Conservation (phyloP, 2,329 filamentous ascomycete species). For the Zalaria sp. region DNA sequence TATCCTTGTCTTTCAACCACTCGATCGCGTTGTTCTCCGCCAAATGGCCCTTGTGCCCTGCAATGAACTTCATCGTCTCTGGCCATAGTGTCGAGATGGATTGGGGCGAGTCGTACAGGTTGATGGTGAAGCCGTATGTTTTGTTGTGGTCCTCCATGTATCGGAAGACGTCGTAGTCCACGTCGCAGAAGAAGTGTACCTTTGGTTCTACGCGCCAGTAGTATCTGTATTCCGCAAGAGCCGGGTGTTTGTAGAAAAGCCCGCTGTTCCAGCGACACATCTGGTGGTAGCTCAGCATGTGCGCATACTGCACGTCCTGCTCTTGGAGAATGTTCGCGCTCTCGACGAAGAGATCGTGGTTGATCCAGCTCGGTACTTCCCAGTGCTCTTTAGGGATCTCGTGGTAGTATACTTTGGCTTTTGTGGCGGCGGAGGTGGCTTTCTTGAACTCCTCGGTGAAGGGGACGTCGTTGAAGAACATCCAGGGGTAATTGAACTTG, state of each 20-base stretch:
- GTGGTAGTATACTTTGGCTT: conserved; percentile 78
- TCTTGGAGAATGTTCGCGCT: conserved; percentile 72
- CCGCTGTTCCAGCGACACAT: conserved; percentile 99
- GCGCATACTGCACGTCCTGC: conserved; percentile 79
- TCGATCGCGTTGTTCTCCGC: conserved; percentile 72
- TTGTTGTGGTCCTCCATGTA: conserved; percentile 99
- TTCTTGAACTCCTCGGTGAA: conserved; percentile 89
- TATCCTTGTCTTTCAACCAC: conserved; percentile 69
- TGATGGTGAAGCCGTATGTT: conserved; percentile 87
- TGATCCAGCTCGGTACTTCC: conserved; percentile 86
- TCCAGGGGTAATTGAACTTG: conserved; percentile 99
- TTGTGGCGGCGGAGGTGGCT: conserved; percentile 66
- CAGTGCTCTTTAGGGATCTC: conserved; percentile 90
- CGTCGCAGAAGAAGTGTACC: conserved; percentile 96
- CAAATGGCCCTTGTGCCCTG: conserved; percentile 58
- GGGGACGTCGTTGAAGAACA: conserved; percentile 93
- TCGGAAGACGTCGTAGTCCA: conserved; percentile 96
- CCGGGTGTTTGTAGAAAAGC: conserved; percentile 93
- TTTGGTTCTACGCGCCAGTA: conserved; percentile 99
- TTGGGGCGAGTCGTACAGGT: conserved; percentile 80
- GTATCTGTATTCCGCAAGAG: conserved; percentile 66
- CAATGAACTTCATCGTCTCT: conserved; percentile 83
- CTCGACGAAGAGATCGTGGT: conserved; percentile 69
- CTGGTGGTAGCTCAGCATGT: conserved; percentile 84
- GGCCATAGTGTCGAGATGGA: conserved; percentile 86